phyloP scores from a whole-genome alignment of 495 filamentous ascomycete genomes.

The Thermothielavioides terrestris region DNA sequence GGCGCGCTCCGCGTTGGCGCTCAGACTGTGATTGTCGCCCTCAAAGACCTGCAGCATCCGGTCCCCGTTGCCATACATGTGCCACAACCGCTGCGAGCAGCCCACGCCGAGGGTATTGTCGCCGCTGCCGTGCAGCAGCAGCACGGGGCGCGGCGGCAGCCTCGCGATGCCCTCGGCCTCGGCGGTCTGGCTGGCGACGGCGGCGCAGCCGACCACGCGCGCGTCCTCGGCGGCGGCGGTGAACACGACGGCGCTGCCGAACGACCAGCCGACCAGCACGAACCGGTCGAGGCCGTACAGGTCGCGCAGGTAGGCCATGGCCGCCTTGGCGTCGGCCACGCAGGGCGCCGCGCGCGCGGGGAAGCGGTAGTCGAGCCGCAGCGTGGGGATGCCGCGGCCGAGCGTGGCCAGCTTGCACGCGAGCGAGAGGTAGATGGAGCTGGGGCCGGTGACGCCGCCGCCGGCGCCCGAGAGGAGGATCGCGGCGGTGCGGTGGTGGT shows the following conservation, averaged over 20 bases:
- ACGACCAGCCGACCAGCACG: constrained; percentile 40
- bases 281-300: constrained; percentile 28
- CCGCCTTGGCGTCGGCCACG: constrained; percentile 29
- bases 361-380: constrained; percentile 38
- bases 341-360: constrained; percentile 29
- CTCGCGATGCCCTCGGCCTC: constrained; percentile 20
- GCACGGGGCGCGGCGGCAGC: constrained; percentile 27
- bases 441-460: constrained; percentile 38
- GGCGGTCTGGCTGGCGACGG: constrained; percentile 29
- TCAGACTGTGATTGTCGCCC: constrained; percentile 36
- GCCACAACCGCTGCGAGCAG: constrained; percentile 33
- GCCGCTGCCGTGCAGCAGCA: constrained; percentile 34
- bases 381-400: constrained; percentile 27
- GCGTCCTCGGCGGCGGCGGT: constrained; percentile 26
- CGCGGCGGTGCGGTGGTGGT: constrained; percentile 27
- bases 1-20: constrained; percentile 23
- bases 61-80: constrained; percentile 27
- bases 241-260: constrained; percentile 36
- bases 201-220: constrained; percentile 34
- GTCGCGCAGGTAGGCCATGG: constrained; percentile 32
- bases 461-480: constrained; percentile 38
- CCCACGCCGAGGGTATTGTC: constrained; percentile 25
- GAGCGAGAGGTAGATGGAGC: constrained; percentile 34
- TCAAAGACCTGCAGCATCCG: constrained; percentile 34
- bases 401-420: constrained; percentile 36